These are phyloP conservation scores for Saccharomycopsis vini DNA, from an alignment of 805 yeast genomes.

Conservation along the genomic window DNA sequence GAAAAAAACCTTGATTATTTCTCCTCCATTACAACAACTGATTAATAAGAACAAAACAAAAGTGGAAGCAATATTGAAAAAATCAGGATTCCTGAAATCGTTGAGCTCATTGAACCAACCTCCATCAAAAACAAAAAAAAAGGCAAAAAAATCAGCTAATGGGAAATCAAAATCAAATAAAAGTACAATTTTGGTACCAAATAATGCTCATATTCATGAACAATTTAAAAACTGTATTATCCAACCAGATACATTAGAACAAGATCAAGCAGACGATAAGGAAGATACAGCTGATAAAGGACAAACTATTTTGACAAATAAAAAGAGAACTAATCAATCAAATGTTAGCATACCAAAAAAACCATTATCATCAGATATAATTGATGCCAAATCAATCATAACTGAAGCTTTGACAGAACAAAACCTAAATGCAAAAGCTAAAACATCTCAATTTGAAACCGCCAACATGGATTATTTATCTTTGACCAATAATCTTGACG, in stretches of 20 bases:
- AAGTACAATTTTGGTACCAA: constrained; percentile 1
- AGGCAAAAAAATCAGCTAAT: background rate
- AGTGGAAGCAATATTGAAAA: background rate
- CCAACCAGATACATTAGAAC: constrained; percentile 14
- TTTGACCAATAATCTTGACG: constrained; percentile 34
- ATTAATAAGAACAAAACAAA: background rate
- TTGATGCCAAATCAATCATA: too few relatives aligned
- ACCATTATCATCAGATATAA: too few relatives aligned
- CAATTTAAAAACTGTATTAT: background rate
- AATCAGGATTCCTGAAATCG: background rate
- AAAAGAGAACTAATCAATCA: background rate
- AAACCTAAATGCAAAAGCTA: constrained; percentile 4
- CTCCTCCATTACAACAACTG: background rate
- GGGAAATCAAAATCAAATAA: background rate
- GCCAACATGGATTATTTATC: constrained; percentile 27
- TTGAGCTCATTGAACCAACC: too few relatives aligned
- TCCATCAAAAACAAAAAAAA: background rate
- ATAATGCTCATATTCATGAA: background rate
- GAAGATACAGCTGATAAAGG: constrained; percentile 10
- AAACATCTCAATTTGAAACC: background rate
- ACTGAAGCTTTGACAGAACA: constrained; percentile 19
- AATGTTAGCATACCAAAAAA: too few relatives aligned
- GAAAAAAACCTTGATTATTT: background rate
- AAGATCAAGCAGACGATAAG: constrained; percentile 20
- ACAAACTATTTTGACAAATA: background rate